Evolutionary conservation across 1,284 basidiomycete species (phyloP).

Genomic region (Pseudozyma pruni): DNA sequence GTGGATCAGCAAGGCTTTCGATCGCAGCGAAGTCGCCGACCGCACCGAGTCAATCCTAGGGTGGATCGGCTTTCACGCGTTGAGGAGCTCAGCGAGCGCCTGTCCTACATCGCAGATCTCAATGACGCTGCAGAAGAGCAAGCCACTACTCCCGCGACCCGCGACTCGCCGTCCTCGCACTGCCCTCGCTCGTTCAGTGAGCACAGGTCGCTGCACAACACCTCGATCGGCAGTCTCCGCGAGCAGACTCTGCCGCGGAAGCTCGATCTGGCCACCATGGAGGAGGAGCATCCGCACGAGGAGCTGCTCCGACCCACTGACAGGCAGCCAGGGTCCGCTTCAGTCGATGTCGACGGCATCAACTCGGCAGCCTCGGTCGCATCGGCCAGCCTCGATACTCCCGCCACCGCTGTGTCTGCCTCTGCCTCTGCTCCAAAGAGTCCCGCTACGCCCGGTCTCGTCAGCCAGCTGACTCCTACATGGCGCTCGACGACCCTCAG

Average conservation of each 20-base stretch:
- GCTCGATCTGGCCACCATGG: slow-evolving; percentile 9
- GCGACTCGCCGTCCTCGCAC: slow-evolving; percentile 12
- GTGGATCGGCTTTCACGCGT: slow-evolving; percentile 40
- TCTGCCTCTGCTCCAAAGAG: slow-evolving; percentile 17
- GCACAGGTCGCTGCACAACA: slow-evolving; percentile 27
- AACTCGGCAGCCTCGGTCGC: slow-evolving; percentile 11
- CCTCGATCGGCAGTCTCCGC: slow-evolving; percentile 15
- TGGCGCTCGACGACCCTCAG: slow-evolving; percentile 31
- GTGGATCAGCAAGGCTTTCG: slow-evolving; percentile 18
- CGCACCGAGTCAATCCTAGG: slow-evolving; percentile 15
- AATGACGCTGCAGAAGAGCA: neutral
- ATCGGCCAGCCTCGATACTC: slow-evolving; percentile 7
- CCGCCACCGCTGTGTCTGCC: slow-evolving; percentile 3
- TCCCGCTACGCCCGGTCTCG: slow-evolving; percentile 12
- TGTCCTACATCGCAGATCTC: slow-evolving; percentile 17
- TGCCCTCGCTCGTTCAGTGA: slow-evolving; percentile 39
- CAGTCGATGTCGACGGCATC: neutral
- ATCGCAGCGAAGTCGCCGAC: slow-evolving; percentile 12
- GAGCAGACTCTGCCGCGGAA: slow-evolving; percentile 10
- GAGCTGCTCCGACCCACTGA: slow-evolving; percentile 16
- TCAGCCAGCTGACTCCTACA: slow-evolving; percentile 27
- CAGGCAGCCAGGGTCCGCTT: neutral
- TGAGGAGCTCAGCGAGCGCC: slow-evolving; percentile 34
- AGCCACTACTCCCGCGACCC: no score
- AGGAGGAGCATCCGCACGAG: slow-evolving; percentile 2